These are phyloP conservation scores for Boletellus ananiceps DNA, from an alignment of 768 basidiomycete species.

Conservation along the genomic window DNA sequence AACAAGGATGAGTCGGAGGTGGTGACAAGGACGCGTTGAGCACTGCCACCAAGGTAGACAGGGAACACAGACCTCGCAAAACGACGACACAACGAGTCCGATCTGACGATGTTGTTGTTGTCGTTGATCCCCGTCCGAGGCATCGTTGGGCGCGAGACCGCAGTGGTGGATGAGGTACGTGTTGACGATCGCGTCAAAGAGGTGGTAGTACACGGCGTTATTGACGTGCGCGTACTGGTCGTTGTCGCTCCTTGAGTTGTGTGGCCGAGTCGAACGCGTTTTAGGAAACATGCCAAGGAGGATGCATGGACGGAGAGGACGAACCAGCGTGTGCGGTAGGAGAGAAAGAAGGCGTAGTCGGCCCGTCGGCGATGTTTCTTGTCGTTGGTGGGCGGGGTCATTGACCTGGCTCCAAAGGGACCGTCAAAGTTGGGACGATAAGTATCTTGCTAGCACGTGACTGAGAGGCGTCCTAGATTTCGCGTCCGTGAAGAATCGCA, in stretches of 20 bases:
- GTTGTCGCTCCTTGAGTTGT: constrained; percentile 68
- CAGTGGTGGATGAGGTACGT: constrained; percentile 70
- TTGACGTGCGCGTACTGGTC: constrained; percentile 83
- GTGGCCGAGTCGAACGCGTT: too few species aligned
- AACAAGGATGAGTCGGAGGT: too few species aligned
- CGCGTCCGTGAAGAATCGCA: too few species aligned
- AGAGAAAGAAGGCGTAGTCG: constrained; percentile 57
- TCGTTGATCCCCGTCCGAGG: neutral
- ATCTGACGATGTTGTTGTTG: constrained; percentile 35
- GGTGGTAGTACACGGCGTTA: constrained; percentile 75
- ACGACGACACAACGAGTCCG: constrained; percentile 75
- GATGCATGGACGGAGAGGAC: constrained; percentile 1
- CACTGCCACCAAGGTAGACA: too few species aligned
- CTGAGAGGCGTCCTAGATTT: too few species aligned
- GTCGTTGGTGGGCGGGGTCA: constrained; percentile 3
- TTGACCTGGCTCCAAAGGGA: too few species aligned
- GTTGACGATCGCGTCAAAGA: constrained; percentile 81
- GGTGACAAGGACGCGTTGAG: neutral
- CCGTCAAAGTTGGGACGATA: too few species aligned
- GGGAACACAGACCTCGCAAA: constrained; percentile 48
- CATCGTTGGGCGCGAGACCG: constrained; percentile 38
- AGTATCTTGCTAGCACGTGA: too few species aligned
- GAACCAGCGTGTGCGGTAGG: constrained; percentile 69
- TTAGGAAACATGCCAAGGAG: too few species aligned
- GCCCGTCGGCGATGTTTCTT: constrained; percentile 40